Evolutionary conservation across 192 early-diverging fungal species (phyloP), one percentile per base, ranked within the genome.

Genomic region (Piromyces sp.): DNA sequence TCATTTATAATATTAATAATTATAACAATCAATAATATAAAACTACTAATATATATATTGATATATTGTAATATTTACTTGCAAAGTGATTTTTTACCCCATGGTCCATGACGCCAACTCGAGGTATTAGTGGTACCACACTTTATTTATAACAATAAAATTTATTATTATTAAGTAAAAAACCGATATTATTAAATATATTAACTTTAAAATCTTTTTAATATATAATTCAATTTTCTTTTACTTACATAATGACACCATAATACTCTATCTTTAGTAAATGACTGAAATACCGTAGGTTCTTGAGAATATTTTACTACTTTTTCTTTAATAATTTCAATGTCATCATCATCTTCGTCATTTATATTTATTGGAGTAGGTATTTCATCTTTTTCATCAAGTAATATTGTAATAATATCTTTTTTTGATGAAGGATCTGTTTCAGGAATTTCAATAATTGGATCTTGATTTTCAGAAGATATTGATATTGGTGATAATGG

Each of bases 51-150:
- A n/a, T n/a, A n/a, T n/a, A n/a, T n/a, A n/a, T n/a, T n/a, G n/a
- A n/a, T n/a, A n/a, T 40, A 12, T 58, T 30, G 42, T 80, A 7
- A 6, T 68, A 89, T 87, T 84, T 89, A 92, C 90, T 96, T 97
- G 94, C 95, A 97, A 79, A 97, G 86, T 28, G 95, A 95, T 83
- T 94, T 92, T 87, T 96, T 95, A 42, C 95, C 95, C 95, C 95
- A 97, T 58, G 95, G 95, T 4, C 95, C 95, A 22, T 94, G 95
- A 31, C 95, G 91, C 94, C 85, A 86, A 58, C 84, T 84, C 19
- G 84, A 94, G 93, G 89, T 97, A 93, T 86, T 94, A 89, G 36
- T 51, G 3, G 19, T 51, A 51, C 42, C 42, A 51, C 42, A 51
- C 42, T 51, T 22, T 51, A 13, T 40, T 16, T 40, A 40, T 40